A percentile compares a stretch with the other conserved stretches of the same genome.
Conservation (phyloP, 305 asterid genomes). For the Solanum hybrid region DNA sequence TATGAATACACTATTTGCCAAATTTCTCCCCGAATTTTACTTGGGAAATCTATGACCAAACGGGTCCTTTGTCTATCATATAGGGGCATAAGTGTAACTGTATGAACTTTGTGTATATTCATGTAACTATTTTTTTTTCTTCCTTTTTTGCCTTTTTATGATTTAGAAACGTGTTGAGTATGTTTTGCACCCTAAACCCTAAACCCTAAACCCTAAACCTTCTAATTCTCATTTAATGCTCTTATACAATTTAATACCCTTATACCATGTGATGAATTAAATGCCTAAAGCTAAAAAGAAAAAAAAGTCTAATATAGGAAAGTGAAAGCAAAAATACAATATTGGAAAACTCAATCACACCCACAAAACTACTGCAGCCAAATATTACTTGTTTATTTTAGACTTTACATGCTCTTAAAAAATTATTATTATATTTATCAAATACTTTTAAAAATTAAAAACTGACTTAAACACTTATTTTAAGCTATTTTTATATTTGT, state of each 20-base stretch:
- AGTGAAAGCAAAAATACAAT: not conserved
- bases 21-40: no score
- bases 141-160: not conserved
- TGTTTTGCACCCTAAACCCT: not conserved
- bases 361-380: no score
- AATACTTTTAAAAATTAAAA: fast-evolving
- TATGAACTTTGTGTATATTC: not conserved
- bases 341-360: no score
- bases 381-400: no score
- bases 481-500: no score
- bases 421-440: no score
- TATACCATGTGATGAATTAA: not conserved
- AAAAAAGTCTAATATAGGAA: not conserved
- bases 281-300: not conserved
- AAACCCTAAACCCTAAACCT: no score
- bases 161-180: not conserved
- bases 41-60: no score
- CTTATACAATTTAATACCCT: not conserved
- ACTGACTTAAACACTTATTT: no score
- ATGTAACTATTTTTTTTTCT: not conserved
- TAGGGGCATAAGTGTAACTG: not conserved
- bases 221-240: no score
- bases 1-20: no score
- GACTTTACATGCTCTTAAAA: no score
- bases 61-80: not conserved